These are phyloP conservation scores for Cladophialophora immunda DNA, from an alignment of 2,329 filamentous ascomycete species.

Conservation along the genomic window DNA sequence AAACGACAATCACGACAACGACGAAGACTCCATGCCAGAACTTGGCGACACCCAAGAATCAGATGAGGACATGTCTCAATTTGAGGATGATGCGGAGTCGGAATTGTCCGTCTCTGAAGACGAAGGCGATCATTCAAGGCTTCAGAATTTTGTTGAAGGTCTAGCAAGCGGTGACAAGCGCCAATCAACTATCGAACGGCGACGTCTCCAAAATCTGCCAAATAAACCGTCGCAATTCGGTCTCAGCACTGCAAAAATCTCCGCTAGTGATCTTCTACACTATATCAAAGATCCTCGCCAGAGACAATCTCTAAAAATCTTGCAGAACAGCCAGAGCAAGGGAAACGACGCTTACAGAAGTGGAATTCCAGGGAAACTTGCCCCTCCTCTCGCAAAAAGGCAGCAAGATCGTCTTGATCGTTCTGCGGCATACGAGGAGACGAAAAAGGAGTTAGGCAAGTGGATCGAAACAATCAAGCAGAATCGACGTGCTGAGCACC, in stretches of 20 bases:
- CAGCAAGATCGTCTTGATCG: slow-evolving; percentile 88
- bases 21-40: slow-evolving; percentile 31
- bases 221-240: slow-evolving; percentile 69
- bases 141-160: slow-evolving; percentile 70
- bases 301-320: slow-evolving; percentile 80
- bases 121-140: slow-evolving; percentile 65
- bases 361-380: slow-evolving; percentile 73
- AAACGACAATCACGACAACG: slow-evolving; percentile 48
- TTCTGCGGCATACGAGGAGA: slow-evolving; percentile 83
- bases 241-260: slow-evolving; percentile 71
- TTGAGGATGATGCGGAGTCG: slow-evolving; percentile 60
- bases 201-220: slow-evolving; percentile 62
- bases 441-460: slow-evolving; percentile 85
- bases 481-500: slow-evolving; percentile 88
- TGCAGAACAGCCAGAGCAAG: slow-evolving; percentile 69
- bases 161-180: slow-evolving; percentile 25
- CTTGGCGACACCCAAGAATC: slow-evolving; percentile 58
- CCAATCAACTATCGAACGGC: slow-evolving; percentile 40
- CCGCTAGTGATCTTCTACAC: slow-evolving; percentile 76
- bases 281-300: slow-evolving; percentile 77
- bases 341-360: slow-evolving; percentile 61
- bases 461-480: slow-evolving; percentile 97
- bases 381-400: slow-evolving; percentile 81
- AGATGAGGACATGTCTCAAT: slow-evolving; percentile 45
- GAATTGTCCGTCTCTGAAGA: slow-evolving; percentile 60